Percentiles rank a stretch among this genome's conserved stretches.
phyloP scores from a whole-genome alignment of 352 stramenopile species.

The Globisporangium acanthophoron region DNA sequence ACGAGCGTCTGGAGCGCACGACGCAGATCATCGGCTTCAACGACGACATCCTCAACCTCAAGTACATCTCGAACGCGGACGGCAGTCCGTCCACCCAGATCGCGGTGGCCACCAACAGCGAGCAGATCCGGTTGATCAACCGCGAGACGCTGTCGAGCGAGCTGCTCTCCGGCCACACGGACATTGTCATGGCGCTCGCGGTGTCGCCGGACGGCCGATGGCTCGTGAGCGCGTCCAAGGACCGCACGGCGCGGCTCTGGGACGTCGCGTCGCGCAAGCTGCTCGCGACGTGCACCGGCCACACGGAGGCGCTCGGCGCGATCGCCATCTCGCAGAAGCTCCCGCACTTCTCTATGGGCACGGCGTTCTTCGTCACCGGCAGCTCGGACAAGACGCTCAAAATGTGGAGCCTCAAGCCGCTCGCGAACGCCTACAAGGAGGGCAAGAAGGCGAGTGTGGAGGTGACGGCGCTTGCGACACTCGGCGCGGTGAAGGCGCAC shows the following conservation, averaged over 20 bases:
- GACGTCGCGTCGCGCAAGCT: constrained; percentile 70
- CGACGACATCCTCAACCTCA: constrained; percentile 97
- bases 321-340: constrained; percentile 90
- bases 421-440: constrained; percentile 38
- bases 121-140: constrained; percentile 94
- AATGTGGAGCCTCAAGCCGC: constrained; percentile 91
- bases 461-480: constrained; percentile 41
- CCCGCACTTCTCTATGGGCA: constrained; percentile 60
- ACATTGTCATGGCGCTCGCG: constrained; percentile 96
- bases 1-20: constrained; percentile 56
- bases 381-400: constrained; percentile 97
- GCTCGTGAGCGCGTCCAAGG: constrained; percentile 93
- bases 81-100: constrained; percentile 61
- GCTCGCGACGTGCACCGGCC: constrained; percentile 86
- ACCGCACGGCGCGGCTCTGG: constrained; percentile 92
- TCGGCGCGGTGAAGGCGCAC: constrained; percentile 82
- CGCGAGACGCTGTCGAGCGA: constrained; percentile 89
- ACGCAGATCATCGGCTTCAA: constrained; percentile 92
- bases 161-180: constrained; percentile 95
- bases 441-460: constrained; percentile 32
- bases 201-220: constrained; percentile 83
- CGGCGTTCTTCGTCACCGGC: constrained; percentile 94
- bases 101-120: constrained; percentile 95
- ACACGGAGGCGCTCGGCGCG: constrained; percentile 93
- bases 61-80: constrained; percentile 84